Evolutionary conservation across 1,284 basidiomycete species (phyloP), one percentile per base, ranked within the genome.

Genomic region (Xerocomus minutiporus): DNA sequence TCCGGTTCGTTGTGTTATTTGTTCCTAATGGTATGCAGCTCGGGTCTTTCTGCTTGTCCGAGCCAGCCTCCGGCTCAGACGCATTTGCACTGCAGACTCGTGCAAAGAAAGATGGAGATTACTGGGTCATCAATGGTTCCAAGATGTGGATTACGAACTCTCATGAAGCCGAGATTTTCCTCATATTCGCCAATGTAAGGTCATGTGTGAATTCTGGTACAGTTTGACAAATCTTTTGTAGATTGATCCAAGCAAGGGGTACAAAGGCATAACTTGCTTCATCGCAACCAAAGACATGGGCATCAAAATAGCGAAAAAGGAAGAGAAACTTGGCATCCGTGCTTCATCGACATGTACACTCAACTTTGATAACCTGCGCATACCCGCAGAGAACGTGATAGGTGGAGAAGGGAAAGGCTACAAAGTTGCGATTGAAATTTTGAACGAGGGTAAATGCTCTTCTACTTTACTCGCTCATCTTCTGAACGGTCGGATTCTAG

Each of bases 101-200:
- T 12, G 93, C 94, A 34, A 88, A 80, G 71, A 92, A 91, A 70
- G 89, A 93, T 56, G 86, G 86, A 23, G 83, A 87, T 64, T 73
- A 90, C 60, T 97, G 88, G 79, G 77, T 93, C 31, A 71, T 98
- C 57, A 96, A 95, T 64, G 96, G 96, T 35, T 91, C 90, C 60
- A 99, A 99, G 80, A 96, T 97, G 94, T 99, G 96, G 96, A 99
- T 99, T 65, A 98, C 97, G 45, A 99, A 99, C 77, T 94, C 93
- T 7, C 85, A 86, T 57, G 96, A 99, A 72, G 97, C 97, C 5
- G 94, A 94, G 52, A 83, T 98, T 57, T 91, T 91, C 76, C 82
- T 92, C 53, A 89, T 99, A 47, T 99, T 99, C 61, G 97, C 97
- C 53, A 98, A 93, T 62, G 90, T 86, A 57, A 40, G 77, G 66